Evolutionary conservation across 75 land plant genomes (phyloP), one percentile per base, ranked within the genome.

Genomic region (Azolla pinnata): DNA sequence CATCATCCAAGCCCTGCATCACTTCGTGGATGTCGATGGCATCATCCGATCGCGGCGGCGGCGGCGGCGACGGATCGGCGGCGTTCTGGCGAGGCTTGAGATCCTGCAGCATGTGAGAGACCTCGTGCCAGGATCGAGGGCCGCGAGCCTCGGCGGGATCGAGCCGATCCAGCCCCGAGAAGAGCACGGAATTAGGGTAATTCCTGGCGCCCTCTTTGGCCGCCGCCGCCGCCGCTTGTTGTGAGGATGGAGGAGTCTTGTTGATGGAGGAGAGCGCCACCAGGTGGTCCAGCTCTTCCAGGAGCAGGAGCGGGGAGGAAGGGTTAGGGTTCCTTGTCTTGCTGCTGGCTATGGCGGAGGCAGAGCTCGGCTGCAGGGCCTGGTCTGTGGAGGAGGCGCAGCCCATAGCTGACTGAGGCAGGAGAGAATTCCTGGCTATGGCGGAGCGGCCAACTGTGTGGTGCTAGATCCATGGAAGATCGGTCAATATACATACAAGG

Each of bases 1-100:
- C 66, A 14, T 85, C 93, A 34, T 82, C 90, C 24, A 85, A 71
- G 19, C 71, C 95, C 49, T 74, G 62, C 95, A 86, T 86, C 1
- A 87, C 61, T 47, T 83, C 83, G 78, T 82, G 69, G 8, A 76
- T 61, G 32, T 86, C 72, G 63, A 90, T 77, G 26, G 70, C 62
- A 62, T 90, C 96, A 16, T 72, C 57, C n/a, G 29, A 51, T 18
- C 68, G 50, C 29, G 10, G 40, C 10, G 12, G 40, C 10, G 2
- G 25, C 2, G 2, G 29, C 14, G 24, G 54, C 12, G 29, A 1
- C 25, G 9, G 24, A 23, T 26, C 27, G 29, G 26, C 29, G 1
- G 7, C 29, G 1, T 52, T 52, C 44, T 33, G n/a, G 2, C 23
- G 44, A 26, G 63, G 63, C 48, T 56, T 54, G 0, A 64, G 61